Base-by-base conservation (phyloP, 257 asterid species). In the Coffea canephora region DNA sequence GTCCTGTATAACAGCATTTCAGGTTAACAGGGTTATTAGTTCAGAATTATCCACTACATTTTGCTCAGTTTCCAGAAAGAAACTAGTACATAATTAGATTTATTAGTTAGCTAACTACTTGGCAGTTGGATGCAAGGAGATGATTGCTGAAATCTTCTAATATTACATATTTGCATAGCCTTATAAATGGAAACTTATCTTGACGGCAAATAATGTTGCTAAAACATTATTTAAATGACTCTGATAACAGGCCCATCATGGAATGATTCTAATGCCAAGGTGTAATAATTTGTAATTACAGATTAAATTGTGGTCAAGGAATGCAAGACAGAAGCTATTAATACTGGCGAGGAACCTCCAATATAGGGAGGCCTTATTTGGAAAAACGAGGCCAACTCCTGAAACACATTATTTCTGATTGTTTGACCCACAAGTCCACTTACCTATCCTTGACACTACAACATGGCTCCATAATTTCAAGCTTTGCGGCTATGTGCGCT, bases 371-470 rank as follows among this genome's bases (percentile, higher is more conserved):
- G 45, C 41, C 36, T 19, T 36, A 45, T 75, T 69, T 54, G 14
- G 48, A 52, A 54, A 59, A 45, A 69, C 18, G 61, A 5, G 23
- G 46, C 21, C 65, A n/a, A 27, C 48, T 52, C 27, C 23, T 31
- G 36, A 34, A 27, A 5, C 16, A 13, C 8, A 21, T 43, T 27
- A 43, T 41, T 16, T 45, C 67, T 54, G 21, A 71, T 9, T 18
- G 39, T 8, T 76, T 66, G 79, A 78, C 70, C 70, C 34, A 54
- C 50, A 66, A 75, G 18, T 48, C 74, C 73, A 50, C 90, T 84
- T 82, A 93, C 99, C 99, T 95, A 78, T 95, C 99, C 90, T 93
- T 95, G 79, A 93, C 99, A 76, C 98, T 95, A 90, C 99, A 91
- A 75, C 99, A 95, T 45, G 99, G 98, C 88, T 95, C 99, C 99